A percentile compares a stretch with the other conserved stretches of the same genome.
These are phyloP conservation scores for Metschnikowia aberdeeniae DNA, from an alignment of 805 yeast genomes.

Conservation along the genomic window DNA sequence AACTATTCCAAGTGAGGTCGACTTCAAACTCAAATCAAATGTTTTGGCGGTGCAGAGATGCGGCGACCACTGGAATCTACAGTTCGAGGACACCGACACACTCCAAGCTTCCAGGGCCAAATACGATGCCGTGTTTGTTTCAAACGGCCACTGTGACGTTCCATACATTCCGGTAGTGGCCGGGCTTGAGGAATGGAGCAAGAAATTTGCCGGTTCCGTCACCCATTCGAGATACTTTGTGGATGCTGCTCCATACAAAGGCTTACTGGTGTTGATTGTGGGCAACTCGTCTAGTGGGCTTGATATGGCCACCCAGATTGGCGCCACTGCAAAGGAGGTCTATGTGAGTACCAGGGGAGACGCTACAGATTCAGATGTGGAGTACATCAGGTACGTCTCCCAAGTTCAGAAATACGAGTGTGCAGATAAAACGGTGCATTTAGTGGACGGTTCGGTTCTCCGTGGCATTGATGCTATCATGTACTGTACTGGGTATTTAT, in stretches of 20 bases:
- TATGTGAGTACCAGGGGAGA: constrained; percentile 15
- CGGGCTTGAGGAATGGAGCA: constrained; percentile 31
- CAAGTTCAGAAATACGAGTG: constrained; percentile 12
- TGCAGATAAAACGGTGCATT: constrained; percentile 6
- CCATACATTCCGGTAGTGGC: constrained; percentile 33
- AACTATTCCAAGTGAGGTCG: constrained; percentile 24
- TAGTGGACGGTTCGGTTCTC: constrained; percentile 8
- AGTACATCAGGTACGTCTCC: constrained; percentile 8
- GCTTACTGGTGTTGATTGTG: constrained; percentile 53
- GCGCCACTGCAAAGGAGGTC: constrained; percentile 25
- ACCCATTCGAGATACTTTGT: constrained; percentile 34
- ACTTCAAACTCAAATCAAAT: constrained; percentile 43
- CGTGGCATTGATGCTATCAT: constrained; percentile 13
- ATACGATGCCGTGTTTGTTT: constrained; percentile 38
- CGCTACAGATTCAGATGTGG: constrained; percentile 7
- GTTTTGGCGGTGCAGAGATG: constrained; percentile 27
- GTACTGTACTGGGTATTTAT: constrained; percentile 20
- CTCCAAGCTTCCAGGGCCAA: constrained; percentile 14
- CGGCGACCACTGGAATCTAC: constrained; percentile 8
- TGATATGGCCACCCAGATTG: constrained; percentile 64
- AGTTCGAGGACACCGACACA: constrained; percentile 5
- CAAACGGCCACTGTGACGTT: constrained; percentile 36
- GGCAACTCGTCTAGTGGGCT: constrained; percentile 78
- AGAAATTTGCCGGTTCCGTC: constrained; percentile 22
- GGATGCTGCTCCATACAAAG: constrained; percentile 18